Evolutionary conservation across 2,329 filamentous ascomycete genomes (phyloP).

Genomic region (Alternaria brassicae): DNA sequence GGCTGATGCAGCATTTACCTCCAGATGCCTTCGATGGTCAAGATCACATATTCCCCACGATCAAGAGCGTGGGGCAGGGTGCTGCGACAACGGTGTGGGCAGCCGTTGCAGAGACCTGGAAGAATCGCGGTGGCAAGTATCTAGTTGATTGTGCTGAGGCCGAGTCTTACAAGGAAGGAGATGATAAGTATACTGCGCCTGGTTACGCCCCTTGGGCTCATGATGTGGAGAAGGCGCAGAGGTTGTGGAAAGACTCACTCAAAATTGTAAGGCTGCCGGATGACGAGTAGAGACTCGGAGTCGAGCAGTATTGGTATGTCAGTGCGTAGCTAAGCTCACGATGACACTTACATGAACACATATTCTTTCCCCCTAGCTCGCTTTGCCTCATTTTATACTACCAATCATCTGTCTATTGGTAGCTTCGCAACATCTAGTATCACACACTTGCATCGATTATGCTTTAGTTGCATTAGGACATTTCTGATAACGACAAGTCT

Average conservation of each 20-base stretch:
- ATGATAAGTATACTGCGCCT: conserved; percentile 21
- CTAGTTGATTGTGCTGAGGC: conserved; percentile 48
- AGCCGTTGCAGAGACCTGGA: conserved; percentile 52
- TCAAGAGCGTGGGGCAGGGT: conserved; percentile 52
- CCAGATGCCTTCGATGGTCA: not conserved
- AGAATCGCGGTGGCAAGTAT: conserved; percentile 58
- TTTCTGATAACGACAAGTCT: not conserved
- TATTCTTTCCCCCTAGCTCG: too few species aligned
- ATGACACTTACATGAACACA: too few species aligned
- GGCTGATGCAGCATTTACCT: conserved; percentile 25
- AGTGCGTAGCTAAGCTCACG: too few species aligned
- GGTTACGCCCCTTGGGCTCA: conserved; percentile 38
- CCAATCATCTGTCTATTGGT: too few species aligned
- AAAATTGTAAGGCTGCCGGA: conserved; percentile 10
- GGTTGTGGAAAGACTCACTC: conserved; percentile 34
- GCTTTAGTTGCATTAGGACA: not conserved
- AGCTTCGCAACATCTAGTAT: not conserved
- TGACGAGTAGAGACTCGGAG: not conserved
- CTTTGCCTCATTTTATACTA: too few species aligned
- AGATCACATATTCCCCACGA: conserved; percentile 12
- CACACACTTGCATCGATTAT: fast-evolving
- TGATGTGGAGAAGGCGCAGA: conserved; percentile 35
- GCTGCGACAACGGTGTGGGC: conserved; percentile 59
- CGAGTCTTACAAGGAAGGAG: not conserved
- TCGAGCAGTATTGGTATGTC: not conserved